A percentile compares a stretch with the other conserved stretches of the same genome.
These are phyloP conservation scores for Talaromyces wortmannii DNA, from an alignment of 495 filamentous ascomycete species.

Conservation along the genomic window DNA sequence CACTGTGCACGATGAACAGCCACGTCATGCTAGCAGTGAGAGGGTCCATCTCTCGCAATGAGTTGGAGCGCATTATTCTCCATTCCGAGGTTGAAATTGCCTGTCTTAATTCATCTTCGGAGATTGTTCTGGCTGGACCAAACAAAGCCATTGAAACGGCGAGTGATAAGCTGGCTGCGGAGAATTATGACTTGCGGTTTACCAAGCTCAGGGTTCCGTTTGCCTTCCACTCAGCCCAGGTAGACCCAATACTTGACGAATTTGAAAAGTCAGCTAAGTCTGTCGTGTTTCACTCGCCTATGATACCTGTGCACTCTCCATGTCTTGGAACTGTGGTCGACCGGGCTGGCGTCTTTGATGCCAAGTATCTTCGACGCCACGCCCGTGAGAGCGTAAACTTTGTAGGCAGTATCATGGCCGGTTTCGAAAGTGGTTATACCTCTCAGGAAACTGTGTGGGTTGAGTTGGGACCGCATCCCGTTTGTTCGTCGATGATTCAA, in stretches of 20 bases:
- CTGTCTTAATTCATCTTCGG: conserved; percentile 42
- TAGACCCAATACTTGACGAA: conserved; percentile 55
- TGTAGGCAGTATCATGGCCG: conserved; percentile 51
- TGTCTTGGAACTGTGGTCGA: conserved; percentile 59
- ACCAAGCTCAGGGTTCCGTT: conserved; percentile 60
- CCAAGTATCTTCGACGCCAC: conserved; percentile 58
- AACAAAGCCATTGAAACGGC: conserved; percentile 33
- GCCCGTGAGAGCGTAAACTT: conserved; percentile 71
- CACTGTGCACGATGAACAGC: conserved; percentile 37
- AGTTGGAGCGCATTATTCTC: conserved; percentile 20
- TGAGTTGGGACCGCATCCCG: conserved; percentile 65
- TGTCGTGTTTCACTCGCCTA: conserved; percentile 55
- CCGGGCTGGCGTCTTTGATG: conserved; percentile 55
- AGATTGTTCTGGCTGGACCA: conserved; percentile 43
- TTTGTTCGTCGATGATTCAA: conserved; percentile 64
- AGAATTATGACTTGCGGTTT: conserved; percentile 55
- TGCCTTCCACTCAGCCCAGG: conserved; percentile 65
- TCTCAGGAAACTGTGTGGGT: conserved; percentile 41
- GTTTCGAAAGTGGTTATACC: conserved; percentile 24
- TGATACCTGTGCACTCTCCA: conserved; percentile 66
- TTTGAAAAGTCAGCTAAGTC: conserved; percentile 44
- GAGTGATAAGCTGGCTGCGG: conserved; percentile 39
- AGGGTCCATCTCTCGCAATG: conserved; percentile 19
- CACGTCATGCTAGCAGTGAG: conserved; percentile 27
- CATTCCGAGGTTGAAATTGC: conserved; percentile 32